Percentiles rank a stretch among this genome's conserved stretches.
Evolutionary conservation across 1,284 basidiomycete species (phyloP).

Genomic region (Ceratobasidium sp.): DNA sequence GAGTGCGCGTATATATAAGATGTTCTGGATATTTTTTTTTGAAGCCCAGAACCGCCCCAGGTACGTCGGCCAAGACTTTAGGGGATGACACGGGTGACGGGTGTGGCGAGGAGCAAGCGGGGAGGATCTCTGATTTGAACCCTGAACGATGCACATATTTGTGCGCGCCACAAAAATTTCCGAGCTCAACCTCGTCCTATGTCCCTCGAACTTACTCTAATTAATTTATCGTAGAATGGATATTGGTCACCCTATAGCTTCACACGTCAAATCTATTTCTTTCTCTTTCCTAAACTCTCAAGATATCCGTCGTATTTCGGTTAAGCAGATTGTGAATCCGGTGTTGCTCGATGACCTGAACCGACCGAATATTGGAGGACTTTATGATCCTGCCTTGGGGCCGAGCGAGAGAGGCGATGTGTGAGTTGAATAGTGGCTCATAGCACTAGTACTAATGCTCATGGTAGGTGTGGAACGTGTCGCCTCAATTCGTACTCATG

Average conservation of each 20-base stretch:
- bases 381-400: slow-evolving; percentile 96
- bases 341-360: slow-evolving; percentile 94
- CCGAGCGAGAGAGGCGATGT: slow-evolving; percentile 89
- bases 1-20: no score
- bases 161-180: slow-evolving; percentile 45
- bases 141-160: slow-evolving; percentile 38
- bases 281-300: slow-evolving; percentile 96
- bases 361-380: slow-evolving; percentile 89
- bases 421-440: slow-evolving; percentile 60
- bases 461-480: slow-evolving; percentile 91
- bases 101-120: no score
- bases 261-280: slow-evolving; percentile 86
- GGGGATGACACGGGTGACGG: no score
- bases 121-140: no score
- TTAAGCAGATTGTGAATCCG: slow-evolving; percentile 96
- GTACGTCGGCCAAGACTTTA: no score
- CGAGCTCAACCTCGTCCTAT: neutral
- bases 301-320: slow-evolving; percentile 93
- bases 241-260: slow-evolving; percentile 88
- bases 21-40: no score
- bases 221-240: slow-evolving; percentile 74
- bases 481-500: slow-evolving; percentile 92
- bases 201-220: neutral
- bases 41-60: no score
- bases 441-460: slow-evolving; percentile 1